Base-by-base conservation (phyloP, 78 protist genomes). In the Dictyostelium discoideum region DNA sequence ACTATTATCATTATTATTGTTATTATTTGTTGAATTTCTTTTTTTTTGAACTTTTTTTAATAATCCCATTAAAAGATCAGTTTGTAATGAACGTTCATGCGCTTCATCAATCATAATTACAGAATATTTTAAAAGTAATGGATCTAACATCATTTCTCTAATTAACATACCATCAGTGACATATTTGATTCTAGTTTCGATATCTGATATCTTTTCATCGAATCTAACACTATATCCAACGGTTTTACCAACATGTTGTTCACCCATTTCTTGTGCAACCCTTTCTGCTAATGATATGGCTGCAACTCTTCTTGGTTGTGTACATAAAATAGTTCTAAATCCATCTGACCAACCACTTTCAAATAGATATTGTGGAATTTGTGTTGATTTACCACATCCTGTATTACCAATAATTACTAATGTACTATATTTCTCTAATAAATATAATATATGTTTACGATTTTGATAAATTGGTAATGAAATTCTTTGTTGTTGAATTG, bases 71-170 rank as follows among this genome's bases (percentile, higher is more conserved):
- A 97, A 54, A 6, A 98, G 5, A 69, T 98, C 98, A 11, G 99
- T 97, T 22, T 63, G 29, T 37, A 97, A 18, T 8, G 96, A 85
- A n/a, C 99, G 92, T 78, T 99, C 99, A 85, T 99, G 99, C 8
- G 99, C 99, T 63, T 99, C 99, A 86, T 99, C 99, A n/a, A 99
- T 81, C 94, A 99, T 97, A 0, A 99, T 22, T 44, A 97, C 98
- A 4, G 95, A 73, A 83, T 99, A 99, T 11, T 84, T 80, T 1
- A n/a, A 3, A 16, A 99, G 94, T 37, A 97, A 84, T 7, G 99
- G 99, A 60, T 98, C 98, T 14, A 39, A n/a, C 87, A 98, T 85
- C 65, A 87, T 67, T 88, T 99, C 99, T 5, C 99, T 57, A 67
- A 99, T 42, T 42, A 99, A 96, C 95, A 97, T 92, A 24, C 99